Conservation (phyloP, 805 yeast species). For the Spathaspora arborariae region DNA sequence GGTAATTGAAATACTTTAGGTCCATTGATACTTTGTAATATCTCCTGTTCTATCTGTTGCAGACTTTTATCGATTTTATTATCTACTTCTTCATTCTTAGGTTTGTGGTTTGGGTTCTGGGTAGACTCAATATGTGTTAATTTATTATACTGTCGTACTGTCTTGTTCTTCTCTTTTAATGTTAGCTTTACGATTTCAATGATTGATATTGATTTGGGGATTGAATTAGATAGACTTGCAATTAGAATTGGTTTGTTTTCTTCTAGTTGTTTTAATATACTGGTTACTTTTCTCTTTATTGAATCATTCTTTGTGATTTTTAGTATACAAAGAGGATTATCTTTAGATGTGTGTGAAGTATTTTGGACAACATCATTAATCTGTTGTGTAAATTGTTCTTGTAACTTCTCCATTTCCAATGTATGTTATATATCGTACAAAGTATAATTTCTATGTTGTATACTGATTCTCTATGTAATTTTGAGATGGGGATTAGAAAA, state of each 20-base stretch:
- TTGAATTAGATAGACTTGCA: slow-evolving; percentile 9
- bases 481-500: neutral
- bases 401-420: neutral
- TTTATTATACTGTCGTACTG: slow-evolving; percentile 14
- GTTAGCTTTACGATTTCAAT: slow-evolving; percentile 15
- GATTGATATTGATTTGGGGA: slow-evolving; percentile 14
- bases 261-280: slow-evolving; percentile 5
- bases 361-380: neutral
- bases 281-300: slow-evolving; percentile 13
- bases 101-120: slow-evolving; percentile 6
- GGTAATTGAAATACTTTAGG: slow-evolving; percentile 12
- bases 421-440: neutral
- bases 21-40: slow-evolving; percentile 6
- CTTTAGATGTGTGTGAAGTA: neutral
- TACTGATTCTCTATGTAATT: neutral
- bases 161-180: slow-evolving; percentile 1
- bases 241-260: slow-evolving; percentile 8
- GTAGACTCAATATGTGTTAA: slow-evolving; percentile 7
- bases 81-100: neutral
- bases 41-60: neutral
- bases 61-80: neutral
- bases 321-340: neutral
- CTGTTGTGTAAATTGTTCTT: neutral
- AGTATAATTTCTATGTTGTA: neutral
- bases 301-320: slow-evolving; percentile 16